Evolutionary conservation across 2,329 filamentous ascomycete species (phyloP).

Genomic region (Clarireedia monteithiana): DNA sequence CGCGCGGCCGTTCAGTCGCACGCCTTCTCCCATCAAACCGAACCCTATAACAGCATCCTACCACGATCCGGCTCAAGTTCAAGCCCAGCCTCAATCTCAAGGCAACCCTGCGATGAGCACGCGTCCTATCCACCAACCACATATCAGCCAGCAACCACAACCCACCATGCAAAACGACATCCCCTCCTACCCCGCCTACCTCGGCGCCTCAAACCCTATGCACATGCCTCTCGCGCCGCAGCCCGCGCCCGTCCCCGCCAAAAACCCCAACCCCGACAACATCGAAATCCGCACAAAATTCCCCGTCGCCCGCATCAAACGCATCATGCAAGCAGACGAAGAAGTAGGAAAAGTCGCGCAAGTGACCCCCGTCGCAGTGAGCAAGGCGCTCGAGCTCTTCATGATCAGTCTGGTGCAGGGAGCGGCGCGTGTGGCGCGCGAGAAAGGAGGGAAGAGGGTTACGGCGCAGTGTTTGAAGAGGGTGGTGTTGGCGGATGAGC

Average conservation of each 20-base stretch:
- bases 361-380: slow-evolving; percentile 90
- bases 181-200: background rate
- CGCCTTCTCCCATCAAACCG: background rate
- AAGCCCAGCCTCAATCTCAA: too few relatives aligned
- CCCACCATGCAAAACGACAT: background rate
- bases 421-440: slow-evolving; percentile 74
- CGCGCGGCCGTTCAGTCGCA: background rate
- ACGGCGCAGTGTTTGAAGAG: slow-evolving; percentile 87
- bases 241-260: slow-evolving; percentile 33
- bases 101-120: background rate
- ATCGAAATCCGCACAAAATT: slow-evolving; percentile 90
- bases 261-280: slow-evolving; percentile 33
- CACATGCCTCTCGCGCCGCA: background rate
- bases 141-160: background rate
- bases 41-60: background rate
- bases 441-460: slow-evolving; percentile 81
- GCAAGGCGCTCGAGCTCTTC: slow-evolving; percentile 92
- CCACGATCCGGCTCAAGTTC: background rate
- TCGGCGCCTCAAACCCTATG: background rate
- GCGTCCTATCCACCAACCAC: slow-evolving; percentile 2
- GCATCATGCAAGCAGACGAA: slow-evolving; percentile 98
- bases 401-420: slow-evolving; percentile 93
- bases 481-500: slow-evolving; percentile 78
- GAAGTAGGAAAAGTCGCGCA: slow-evolving; percentile 98
- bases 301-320: slow-evolving; percentile 93